A percentile compares a stretch with the other conserved stretches of the same genome.
phyloP scores from a whole-genome alignment of 352 stramenopile species.

The Pilasporangium apinafurcum region DNA sequence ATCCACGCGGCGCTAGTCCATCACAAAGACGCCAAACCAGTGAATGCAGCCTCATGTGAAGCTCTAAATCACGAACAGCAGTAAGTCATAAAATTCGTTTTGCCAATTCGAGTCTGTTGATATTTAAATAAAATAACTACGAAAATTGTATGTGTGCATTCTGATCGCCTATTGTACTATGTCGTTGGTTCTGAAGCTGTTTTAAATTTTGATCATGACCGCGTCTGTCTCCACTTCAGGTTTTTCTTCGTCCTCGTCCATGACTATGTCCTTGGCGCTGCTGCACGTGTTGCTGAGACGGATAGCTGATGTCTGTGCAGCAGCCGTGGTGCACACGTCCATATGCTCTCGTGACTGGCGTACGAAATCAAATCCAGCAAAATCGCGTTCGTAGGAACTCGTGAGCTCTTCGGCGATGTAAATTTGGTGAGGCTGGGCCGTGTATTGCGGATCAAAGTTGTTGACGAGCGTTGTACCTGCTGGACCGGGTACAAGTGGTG shows the following conservation, averaged over 20 bases:
- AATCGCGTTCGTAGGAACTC: slow-evolving; percentile 68
- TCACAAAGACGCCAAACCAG: slow-evolving; percentile 9
- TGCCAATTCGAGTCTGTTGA: no score
- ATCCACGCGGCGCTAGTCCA: background rate
- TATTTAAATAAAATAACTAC: slow-evolving; percentile 13
- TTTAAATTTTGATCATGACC: slow-evolving; percentile 59
- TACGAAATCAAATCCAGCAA: slow-evolving; percentile 82
- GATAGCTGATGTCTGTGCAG: slow-evolving; percentile 14
- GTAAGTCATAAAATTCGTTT: no score
- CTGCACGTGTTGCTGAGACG: slow-evolving; percentile 13
- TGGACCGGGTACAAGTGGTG: slow-evolving; percentile 56
- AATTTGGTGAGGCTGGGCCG: slow-evolving; percentile 74
- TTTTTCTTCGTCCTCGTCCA: slow-evolving; percentile 38
- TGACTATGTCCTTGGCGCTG: slow-evolving; percentile 28
- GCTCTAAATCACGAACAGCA: no score
- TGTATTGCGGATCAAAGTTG: slow-evolving; percentile 87
- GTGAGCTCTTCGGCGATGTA: slow-evolving; percentile 65
- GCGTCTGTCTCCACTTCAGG: slow-evolving; percentile 44
- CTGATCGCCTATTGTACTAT: background rate
- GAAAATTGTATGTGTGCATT: no score
- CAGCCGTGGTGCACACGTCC: background rate
- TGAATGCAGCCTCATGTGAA: slow-evolving; percentile 51
- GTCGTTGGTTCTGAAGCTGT: no score
- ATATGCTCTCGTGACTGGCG: slow-evolving; percentile 12
- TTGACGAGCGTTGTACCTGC: slow-evolving; percentile 65